Evolutionary conservation across 441 rosid species (phyloP).

Genomic region (Gossypium lobatum): DNA sequence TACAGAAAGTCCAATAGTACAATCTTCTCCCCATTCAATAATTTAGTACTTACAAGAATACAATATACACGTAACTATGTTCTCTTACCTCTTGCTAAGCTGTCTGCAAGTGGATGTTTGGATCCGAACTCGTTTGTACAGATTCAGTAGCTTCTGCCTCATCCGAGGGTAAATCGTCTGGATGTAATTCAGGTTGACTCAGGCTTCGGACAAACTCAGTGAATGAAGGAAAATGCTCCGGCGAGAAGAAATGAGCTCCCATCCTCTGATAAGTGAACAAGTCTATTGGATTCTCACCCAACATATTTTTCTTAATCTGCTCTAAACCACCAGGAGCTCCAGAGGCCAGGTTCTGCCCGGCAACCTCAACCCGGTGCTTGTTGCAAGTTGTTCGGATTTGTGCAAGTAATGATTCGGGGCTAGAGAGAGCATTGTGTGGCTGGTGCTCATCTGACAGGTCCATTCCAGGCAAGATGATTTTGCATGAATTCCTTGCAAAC

Average conservation of each 20-base stretch:
- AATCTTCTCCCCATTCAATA: not conserved
- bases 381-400: constrained; percentile 58
- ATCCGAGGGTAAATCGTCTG: constrained; percentile 44
- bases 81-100: constrained; percentile 23
- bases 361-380: constrained; percentile 50
- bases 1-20: not conserved
- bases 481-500: constrained; percentile 70
- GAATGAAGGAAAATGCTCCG: constrained; percentile 77
- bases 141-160: constrained; percentile 31
- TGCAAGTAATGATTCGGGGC: constrained; percentile 57
- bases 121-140: constrained; percentile 19
- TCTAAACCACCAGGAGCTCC: constrained; percentile 45
- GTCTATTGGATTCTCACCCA: constrained; percentile 32
- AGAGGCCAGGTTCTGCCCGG: constrained; percentile 59
- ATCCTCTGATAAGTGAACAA: constrained; percentile 80
- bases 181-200: constrained; percentile 36
- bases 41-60: not conserved
- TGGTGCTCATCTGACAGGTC: constrained; percentile 59
- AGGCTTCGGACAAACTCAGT: constrained; percentile 59
- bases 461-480: constrained; percentile 79
- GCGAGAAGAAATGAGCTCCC: constrained; percentile 96
- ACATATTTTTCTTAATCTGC: constrained; percentile 53
- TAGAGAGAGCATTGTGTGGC: constrained; percentile 40
- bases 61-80: constrained; percentile 10
- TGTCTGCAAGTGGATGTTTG: constrained; percentile 40